Percentiles rank a stretch among this genome's conserved stretches.
Conservation (phyloP, 2,329 filamentous ascomycete genomes). For the Pseudogymnoascus sp. region DNA sequence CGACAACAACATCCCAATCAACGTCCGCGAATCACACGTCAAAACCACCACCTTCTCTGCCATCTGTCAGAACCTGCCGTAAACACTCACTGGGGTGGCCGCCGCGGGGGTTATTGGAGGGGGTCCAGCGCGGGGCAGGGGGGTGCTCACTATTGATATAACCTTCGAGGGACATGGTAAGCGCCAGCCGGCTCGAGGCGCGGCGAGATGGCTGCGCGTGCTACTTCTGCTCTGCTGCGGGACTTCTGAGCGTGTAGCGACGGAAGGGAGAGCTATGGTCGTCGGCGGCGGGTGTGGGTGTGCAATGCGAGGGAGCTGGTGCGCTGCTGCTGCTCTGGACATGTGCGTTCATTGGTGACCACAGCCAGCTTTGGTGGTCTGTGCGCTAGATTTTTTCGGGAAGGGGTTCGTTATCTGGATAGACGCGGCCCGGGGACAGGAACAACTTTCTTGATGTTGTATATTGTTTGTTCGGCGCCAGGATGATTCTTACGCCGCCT, state of each 20-base stretch:
- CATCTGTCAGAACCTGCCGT: constrained; percentile 30
- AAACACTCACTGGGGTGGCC: constrained; percentile 16
- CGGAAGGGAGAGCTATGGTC: background rate
- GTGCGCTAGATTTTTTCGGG: constrained; percentile 1
- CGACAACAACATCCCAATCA: constrained; percentile 74
- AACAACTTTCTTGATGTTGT: background rate
- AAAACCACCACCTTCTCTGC: constrained; percentile 86
- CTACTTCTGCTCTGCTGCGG: background rate
- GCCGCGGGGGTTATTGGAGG: constrained; percentile 15
- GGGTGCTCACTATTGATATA: constrained; percentile 46
- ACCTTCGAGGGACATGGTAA: constrained; percentile 42
- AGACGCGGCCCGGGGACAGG: background rate
- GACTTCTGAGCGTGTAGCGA: background rate
- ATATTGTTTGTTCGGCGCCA: background rate
- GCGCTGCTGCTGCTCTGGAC: background rate
- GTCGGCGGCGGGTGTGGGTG: background rate
- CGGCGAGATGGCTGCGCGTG: constrained; percentile 17
- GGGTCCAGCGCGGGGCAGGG: background rate
- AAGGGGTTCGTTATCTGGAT: background rate
- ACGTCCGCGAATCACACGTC: constrained; percentile 83
- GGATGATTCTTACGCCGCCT: background rate
- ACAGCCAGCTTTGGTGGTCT: background rate
- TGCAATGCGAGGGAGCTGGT: background rate
- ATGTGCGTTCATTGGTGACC: constrained; percentile 7
- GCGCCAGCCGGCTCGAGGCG: constrained; percentile 18